These are phyloP conservation scores for Takakia lepidozioides DNA, from an alignment of 225 moss, liverwort and hornwort species.

Conservation along the genomic window DNA sequence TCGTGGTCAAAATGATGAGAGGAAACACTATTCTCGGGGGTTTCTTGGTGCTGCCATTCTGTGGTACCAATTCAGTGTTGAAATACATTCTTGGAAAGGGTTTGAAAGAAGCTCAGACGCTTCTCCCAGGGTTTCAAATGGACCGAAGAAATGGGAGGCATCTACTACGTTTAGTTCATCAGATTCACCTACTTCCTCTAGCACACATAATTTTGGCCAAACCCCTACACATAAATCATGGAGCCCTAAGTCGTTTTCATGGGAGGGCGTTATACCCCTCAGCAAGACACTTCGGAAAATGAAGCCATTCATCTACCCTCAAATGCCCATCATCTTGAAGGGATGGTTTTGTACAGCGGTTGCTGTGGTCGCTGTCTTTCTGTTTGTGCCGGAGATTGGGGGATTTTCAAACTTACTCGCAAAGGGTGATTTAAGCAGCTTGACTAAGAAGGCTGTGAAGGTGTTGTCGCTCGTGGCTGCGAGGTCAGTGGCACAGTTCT, in stretches of 20 bases:
- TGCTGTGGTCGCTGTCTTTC: constrained; percentile 63
- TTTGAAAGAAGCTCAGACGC: too few species aligned
- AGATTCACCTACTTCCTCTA: background rate
- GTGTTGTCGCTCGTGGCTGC: constrained; percentile 49
- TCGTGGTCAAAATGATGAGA: too few species aligned
- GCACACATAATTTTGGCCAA: background rate
- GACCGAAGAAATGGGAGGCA: background rate
- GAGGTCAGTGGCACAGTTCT: constrained; percentile 66
- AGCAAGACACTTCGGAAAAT: constrained; percentile 31
- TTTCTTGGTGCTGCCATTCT: too few species aligned
- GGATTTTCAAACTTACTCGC: constrained; percentile 49
- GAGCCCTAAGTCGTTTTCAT: too few species aligned
- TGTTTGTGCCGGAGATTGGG: constrained; percentile 66
- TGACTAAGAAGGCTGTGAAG: constrained; percentile 38
- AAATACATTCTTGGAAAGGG: too few species aligned
- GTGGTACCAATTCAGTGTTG: too few species aligned
- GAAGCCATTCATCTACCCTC: constrained; percentile 52
- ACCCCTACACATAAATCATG: background rate
- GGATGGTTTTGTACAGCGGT: constrained; percentile 75
- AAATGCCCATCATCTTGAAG: constrained; percentile 39
- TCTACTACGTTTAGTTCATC: constrained; percentile 5
- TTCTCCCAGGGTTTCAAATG: background rate
- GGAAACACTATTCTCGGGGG: too few species aligned
- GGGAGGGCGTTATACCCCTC: constrained; percentile 19
- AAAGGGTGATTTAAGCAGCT: constrained; percentile 43